phyloP scores from a whole-genome alignment of 2,329 filamentous ascomycete genomes.

The Monosporascus sp. region DNA sequence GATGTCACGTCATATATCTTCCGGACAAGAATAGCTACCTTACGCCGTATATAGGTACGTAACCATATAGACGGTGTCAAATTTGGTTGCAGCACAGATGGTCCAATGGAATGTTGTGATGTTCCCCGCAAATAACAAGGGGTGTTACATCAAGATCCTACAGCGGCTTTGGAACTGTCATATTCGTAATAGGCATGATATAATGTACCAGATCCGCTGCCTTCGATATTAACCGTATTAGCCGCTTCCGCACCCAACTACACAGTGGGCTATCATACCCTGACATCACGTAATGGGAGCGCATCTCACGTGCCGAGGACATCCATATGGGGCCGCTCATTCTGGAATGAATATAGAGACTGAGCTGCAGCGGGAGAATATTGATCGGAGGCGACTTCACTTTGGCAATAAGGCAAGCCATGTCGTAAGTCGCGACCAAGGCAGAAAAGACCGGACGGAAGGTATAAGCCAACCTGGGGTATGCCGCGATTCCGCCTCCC shows the following conservation, averaged over 20 bases:
- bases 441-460: not conserved
- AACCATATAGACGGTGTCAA: no score
- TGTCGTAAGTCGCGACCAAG: not conserved
- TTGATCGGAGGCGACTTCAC: not conserved
- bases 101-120: no score
- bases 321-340: conserved; percentile 1
- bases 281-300: conserved; percentile 1
- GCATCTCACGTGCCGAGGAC: conserved; percentile 15
- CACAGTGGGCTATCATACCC: conserved; percentile 3
- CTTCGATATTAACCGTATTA: conserved; percentile 18
- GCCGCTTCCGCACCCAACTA: conserved; percentile 11
- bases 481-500: not conserved
- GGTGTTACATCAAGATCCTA: not conserved
- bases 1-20: no score
- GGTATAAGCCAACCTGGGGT: not conserved
- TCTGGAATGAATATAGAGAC: not conserved
- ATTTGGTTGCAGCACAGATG: no score
- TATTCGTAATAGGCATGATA: conserved; percentile 6
- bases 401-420: not conserved
- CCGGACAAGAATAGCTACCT: no score
- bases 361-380: not conserved
- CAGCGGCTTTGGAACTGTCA: not conserved
- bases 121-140: not conserved
- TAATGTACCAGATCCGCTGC: not conserved
- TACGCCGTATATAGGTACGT: no score